Conservation (phyloP, 495 filamentous ascomycete species). For the Annulohypoxylon stygium region DNA sequence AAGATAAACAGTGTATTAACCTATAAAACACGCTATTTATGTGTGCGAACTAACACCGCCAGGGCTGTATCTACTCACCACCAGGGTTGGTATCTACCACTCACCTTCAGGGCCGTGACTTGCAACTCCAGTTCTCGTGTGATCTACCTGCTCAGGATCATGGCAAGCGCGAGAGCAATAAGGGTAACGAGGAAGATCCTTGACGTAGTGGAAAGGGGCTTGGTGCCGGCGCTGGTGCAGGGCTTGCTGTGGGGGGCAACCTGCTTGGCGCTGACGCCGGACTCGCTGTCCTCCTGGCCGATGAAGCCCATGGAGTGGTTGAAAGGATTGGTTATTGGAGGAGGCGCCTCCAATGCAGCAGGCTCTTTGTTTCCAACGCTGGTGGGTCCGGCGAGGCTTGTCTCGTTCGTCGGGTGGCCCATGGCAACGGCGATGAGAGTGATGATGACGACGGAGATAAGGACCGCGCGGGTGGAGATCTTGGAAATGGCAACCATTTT, state of each 20-base stretch:
- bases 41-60: too few species aligned
- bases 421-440: neutral
- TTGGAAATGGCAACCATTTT: slow-evolving; percentile 7
- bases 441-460: neutral
- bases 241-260: neutral
- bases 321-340: neutral
- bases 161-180: neutral
- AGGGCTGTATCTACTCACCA: too few species aligned
- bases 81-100: neutral
- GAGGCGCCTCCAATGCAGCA: neutral
- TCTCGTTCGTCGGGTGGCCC: neutral
- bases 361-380: neutral
- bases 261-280: neutral
- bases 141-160: neutral
- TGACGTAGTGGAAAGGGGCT: neutral
- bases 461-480: neutral
- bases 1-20: too few species aligned
- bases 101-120: neutral
- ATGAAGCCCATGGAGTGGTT: slow-evolving; percentile 5
- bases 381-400: neutral
- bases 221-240: neutral
- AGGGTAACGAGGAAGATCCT: neutral
- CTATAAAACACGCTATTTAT: too few species aligned
- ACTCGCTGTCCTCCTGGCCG: neutral
- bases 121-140: neutral